A percentile compares a stretch with the other conserved stretches of the same genome.
Evolutionary conservation across 192 early-diverging fungal genomes (phyloP).

Genomic region (Podila epicladia): DNA sequence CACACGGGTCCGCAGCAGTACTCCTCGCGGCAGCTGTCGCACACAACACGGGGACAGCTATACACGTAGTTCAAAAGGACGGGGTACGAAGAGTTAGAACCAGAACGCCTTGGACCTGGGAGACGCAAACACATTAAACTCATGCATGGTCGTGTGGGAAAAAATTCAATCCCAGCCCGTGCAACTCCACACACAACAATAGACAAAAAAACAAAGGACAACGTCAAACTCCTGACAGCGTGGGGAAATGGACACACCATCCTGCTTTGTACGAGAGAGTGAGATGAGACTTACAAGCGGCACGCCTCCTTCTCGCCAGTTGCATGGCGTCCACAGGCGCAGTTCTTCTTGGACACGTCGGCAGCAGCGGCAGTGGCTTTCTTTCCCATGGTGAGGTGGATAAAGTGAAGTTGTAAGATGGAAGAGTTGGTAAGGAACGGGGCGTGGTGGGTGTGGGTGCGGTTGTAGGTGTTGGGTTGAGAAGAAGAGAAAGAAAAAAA

Average conservation of each 20-base stretch:
- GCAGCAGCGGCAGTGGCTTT: slow-evolving; percentile 13
- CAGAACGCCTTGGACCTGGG: too few species aligned
- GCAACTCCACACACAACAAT: neutral
- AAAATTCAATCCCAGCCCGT: neutral
- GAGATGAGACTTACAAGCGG: slow-evolving; percentile 16
- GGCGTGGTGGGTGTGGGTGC: too few species aligned
- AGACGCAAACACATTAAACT: too few species aligned
- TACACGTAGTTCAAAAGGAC: neutral
- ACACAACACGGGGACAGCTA: slow-evolving; percentile 45
- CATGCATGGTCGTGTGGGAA: neutral
- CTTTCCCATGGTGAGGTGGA: slow-evolving; percentile 16
- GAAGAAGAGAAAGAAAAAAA: too few species aligned
- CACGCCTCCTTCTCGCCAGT: slow-evolving; percentile 29
- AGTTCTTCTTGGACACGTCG: slow-evolving; percentile 21
- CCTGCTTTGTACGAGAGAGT: neutral
- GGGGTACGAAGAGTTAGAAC: too few species aligned
- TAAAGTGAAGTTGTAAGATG: too few species aligned
- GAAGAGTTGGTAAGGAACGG: too few species aligned
- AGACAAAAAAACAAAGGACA: neutral
- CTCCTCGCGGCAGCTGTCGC: slow-evolving; percentile 50
- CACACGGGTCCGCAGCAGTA: slow-evolving; percentile 51
- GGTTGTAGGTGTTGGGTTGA: too few species aligned
- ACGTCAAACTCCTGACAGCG: neutral
- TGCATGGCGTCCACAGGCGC: slow-evolving; percentile 18
- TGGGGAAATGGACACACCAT: slow-evolving; percentile 8